These are phyloP conservation scores for Zea mays DNA, from an alignment of 176 grass and related monocot species.

Conservation along the genomic window Zm-B73-REFERENCE-NAM-5.0 NC_050104.1:13649501-13650000, in stretches of 20 bases:
- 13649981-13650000: conserved; percentile 82
- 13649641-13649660: background rate
- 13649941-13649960: conserved; percentile 76
- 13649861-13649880: conserved; percentile 3
- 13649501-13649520: background rate
- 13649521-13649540: background rate
- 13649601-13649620: background rate
- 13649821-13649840: background rate
- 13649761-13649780: conserved; percentile 90
- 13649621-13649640: background rate
- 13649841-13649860: conserved; percentile 9
- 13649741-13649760: conserved; percentile 97
- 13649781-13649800: conserved; percentile 87
- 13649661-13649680: conserved; percentile 25
- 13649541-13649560: background rate
- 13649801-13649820: background rate
- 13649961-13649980: conserved; percentile 85
- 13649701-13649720: conserved; percentile 87
- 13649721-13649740: conserved; percentile 96
- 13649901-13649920: conserved; percentile 82
- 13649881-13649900: conserved; percentile 83
- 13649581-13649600: background rate
- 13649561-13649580: background rate
- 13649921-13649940: conserved; percentile 58
- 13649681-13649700: conserved; percentile 75